phyloP scores from a whole-genome alignment of 352 stramenopile genomes.

The Phytophthora sp. region DNA sequence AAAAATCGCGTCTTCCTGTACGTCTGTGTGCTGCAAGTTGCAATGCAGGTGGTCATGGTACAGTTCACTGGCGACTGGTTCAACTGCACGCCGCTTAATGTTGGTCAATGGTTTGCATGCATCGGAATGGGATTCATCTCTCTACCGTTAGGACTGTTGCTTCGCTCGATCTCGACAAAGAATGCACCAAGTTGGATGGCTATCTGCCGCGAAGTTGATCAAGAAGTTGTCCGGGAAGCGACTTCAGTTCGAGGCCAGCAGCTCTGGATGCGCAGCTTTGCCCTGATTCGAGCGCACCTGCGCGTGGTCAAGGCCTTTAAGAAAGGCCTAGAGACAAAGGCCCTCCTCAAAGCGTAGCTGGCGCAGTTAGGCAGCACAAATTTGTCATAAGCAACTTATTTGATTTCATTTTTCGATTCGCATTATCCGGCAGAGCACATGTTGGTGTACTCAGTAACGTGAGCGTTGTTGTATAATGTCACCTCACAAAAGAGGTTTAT shows the following conservation, averaged over 20 bases:
- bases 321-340: conserved; percentile 48
- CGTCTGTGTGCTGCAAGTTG: conserved; percentile 89
- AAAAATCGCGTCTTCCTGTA: conserved; percentile 92
- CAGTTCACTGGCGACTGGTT: conserved; percentile 87
- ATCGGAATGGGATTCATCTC: conserved; percentile 58
- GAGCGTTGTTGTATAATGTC: too few relatives aligned
- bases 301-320: conserved; percentile 70
- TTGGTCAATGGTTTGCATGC: conserved; percentile 57
- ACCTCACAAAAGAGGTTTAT: too few relatives aligned
- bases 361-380: too few relatives aligned
- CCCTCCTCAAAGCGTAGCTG: conserved; percentile 27
- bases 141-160: conserved; percentile 49
- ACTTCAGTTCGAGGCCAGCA: conserved; percentile 42
- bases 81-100: conserved; percentile 49
- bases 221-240: conserved; percentile 29
- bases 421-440: too few relatives aligned
- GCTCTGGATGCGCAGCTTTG: conserved; percentile 54
- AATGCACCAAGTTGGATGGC: conserved; percentile 63
- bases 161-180: conserved; percentile 62
- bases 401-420: too few relatives aligned
- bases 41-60: conserved; percentile 94
- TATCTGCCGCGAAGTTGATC: conserved; percentile 52
- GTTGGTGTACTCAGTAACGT: too few relatives aligned
- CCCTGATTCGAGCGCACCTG: conserved; percentile 58
- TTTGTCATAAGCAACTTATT: too few relatives aligned